A percentile compares a stretch with the other conserved stretches of the same genome.
phyloP scores from a whole-genome alignment of 495 filamentous ascomycete species.

The Melanomma pulvis-pyrius region DNA sequence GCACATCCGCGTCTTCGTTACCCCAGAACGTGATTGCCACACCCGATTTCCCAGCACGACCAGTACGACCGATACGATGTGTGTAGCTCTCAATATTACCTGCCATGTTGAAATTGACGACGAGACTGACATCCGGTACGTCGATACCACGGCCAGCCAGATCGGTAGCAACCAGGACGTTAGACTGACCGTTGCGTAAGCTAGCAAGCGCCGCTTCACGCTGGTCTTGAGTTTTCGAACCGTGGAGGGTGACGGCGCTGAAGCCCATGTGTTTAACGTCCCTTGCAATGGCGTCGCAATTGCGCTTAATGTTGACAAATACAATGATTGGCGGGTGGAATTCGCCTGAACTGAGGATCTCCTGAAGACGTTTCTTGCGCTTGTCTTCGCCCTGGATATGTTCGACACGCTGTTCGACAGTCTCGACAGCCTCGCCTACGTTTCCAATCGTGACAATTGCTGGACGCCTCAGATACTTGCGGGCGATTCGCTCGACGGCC shows the following conservation, averaged over 20 bases:
- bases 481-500: constrained; percentile 91
- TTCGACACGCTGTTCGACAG: constrained; percentile 96
- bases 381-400: constrained; percentile 92
- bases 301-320: constrained; percentile 99
- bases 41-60: constrained; percentile 97
- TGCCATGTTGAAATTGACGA: constrained; percentile 99
- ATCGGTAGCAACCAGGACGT: constrained; percentile 96
- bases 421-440: constrained; percentile 96
- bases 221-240: constrained; percentile 96
- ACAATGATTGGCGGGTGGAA: constrained; percentile 95
- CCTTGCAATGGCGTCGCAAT: constrained; percentile 92
- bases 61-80: constrained; percentile 95
- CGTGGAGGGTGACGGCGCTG: constrained; percentile 88
- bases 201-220: constrained; percentile 91
- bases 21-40: constrained; percentile 96
- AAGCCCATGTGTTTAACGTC: constrained; percentile 97
- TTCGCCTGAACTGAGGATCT: constrained; percentile 83
- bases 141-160: constrained; percentile 98
- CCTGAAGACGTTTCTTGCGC: constrained; percentile 91
- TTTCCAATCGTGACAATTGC: constrained; percentile 96
- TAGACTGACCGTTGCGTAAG: constrained; percentile 73
- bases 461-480: constrained; percentile 91
- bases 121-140: constrained; percentile 88
- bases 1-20: constrained; percentile 85
- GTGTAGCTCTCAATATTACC: constrained; percentile 92